Percentiles rank a stretch among this genome's conserved stretches.
These are phyloP conservation scores for sweet orange (Citrus sinensis) DNA, from an alignment of 345 rosid species.

Conservation along the genomic window DVS_A1.0 CM039162.1:8573001-8573500, in stretches of 20 bases:
- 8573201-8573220: slow-evolving; percentile 59
- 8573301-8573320: slow-evolving; percentile 98
- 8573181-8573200: slow-evolving; percentile 67
- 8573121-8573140: slow-evolving; percentile 80
- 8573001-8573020: not conserved
- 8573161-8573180: slow-evolving; percentile 82
- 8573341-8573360: not conserved
- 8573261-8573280: slow-evolving; percentile 93
- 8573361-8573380: not conserved
- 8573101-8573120: slow-evolving; percentile 85
- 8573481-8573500: slow-evolving; percentile 95
- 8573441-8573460: slow-evolving; percentile 96
- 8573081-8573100: not conserved
- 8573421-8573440: slow-evolving; percentile 98
- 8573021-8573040: not conserved
- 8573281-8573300: slow-evolving; percentile 95
- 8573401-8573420: not conserved
- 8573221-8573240: slow-evolving; percentile 77
- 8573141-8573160: slow-evolving; percentile 78
- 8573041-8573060: not conserved
- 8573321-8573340: slow-evolving; percentile 7
- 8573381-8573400: not conserved
- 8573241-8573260: slow-evolving; percentile 88
- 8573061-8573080: not conserved
- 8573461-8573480: slow-evolving; percentile 98